Conservation (phyloP, 2,329 filamentous ascomycete species). For the Botryotinia narcissicola region DNA sequence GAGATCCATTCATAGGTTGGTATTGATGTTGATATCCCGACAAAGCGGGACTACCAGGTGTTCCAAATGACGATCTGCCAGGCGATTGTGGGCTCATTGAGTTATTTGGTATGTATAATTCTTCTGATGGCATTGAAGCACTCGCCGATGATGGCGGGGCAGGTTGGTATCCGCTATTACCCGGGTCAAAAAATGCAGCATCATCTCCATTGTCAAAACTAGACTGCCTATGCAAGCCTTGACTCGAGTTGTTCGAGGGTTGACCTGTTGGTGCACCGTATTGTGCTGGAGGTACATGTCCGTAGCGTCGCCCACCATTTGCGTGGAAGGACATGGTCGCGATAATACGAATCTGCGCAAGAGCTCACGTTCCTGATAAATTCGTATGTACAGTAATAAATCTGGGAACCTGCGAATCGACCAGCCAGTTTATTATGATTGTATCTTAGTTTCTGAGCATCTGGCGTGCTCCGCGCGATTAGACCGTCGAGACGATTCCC, state of each 20-base stretch:
- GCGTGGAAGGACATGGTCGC: slow-evolving; percentile 57
- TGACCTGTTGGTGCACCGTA: slow-evolving; percentile 48
- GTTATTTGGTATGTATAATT: slow-evolving; percentile 56
- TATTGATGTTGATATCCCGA: slow-evolving; percentile 52
- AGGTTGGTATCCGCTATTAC: slow-evolving; percentile 37
- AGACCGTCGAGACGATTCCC: slow-evolving; percentile 21
- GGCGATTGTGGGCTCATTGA: slow-evolving; percentile 33
- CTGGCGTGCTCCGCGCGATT: slow-evolving; percentile 9
- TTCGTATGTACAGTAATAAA: not conserved
- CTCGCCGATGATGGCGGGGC: slow-evolving; percentile 34
- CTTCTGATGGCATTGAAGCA: slow-evolving; percentile 46
- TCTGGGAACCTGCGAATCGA: not conserved
- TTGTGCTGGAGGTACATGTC: slow-evolving; percentile 64
- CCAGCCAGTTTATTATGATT: slow-evolving; percentile 6
- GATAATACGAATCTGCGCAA: slow-evolving; percentile 5
- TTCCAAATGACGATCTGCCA: slow-evolving; percentile 32
- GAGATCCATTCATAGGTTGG: slow-evolving; percentile 43
- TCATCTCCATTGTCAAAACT: slow-evolving; percentile 81
- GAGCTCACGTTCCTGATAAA: not conserved
- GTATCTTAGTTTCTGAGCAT: not conserved
- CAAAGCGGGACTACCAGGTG: slow-evolving; percentile 35
- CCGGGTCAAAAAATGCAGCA: slow-evolving; percentile 49
- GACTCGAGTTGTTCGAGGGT: slow-evolving; percentile 40
- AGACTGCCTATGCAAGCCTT: slow-evolving; percentile 50
- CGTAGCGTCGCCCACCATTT: slow-evolving; percentile 62